Percentiles rank a stretch among this genome's conserved stretches.
These are phyloP conservation scores for Excoecaria cochinchinensis DNA, from an alignment of 345 rosid species.

Conservation along the genomic window DNA sequence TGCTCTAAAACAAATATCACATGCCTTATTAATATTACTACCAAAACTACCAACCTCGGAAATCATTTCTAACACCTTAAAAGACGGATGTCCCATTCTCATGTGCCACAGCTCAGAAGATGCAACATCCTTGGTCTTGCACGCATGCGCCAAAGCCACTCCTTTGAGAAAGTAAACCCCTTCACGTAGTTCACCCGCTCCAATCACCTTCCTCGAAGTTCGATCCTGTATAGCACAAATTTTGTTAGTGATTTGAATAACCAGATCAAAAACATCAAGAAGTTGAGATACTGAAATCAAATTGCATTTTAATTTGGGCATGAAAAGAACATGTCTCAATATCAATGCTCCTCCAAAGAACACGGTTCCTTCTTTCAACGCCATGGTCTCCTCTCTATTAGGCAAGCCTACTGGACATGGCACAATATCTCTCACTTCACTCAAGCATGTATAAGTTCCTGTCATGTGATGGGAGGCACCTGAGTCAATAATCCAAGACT, in stretches of 20 bases:
- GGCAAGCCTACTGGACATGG: background rate
- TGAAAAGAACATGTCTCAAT: conserved; percentile 3
- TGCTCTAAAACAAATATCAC: background rate
- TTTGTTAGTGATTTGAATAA: background rate
- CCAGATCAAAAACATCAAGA: background rate
- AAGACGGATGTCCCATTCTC: too few species aligned
- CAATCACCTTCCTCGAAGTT: conserved; percentile 7
- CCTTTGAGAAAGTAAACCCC: background rate
- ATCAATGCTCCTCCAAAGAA: background rate
- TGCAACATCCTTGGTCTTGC: background rate
- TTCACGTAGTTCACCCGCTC: background rate
- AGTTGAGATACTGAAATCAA: background rate
- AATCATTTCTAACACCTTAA: background rate
- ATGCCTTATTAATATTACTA: background rate
- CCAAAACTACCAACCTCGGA: background rate
- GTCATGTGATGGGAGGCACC: conserved; percentile 3
- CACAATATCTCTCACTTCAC: background rate
- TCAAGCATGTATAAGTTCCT: background rate
- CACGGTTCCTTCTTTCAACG: conserved; percentile 1
- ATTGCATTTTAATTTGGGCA: conserved; percentile 5
- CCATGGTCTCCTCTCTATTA: background rate
- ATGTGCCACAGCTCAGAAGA: background rate
- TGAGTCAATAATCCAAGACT: background rate
- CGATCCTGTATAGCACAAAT: conserved; percentile 22
- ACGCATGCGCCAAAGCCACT: too few species aligned